Percentiles rank a stretch among this genome's conserved stretches.
Conservation (phyloP, 306 rosid genomes). For the Gynostemma pentaphyllum region DNA sequence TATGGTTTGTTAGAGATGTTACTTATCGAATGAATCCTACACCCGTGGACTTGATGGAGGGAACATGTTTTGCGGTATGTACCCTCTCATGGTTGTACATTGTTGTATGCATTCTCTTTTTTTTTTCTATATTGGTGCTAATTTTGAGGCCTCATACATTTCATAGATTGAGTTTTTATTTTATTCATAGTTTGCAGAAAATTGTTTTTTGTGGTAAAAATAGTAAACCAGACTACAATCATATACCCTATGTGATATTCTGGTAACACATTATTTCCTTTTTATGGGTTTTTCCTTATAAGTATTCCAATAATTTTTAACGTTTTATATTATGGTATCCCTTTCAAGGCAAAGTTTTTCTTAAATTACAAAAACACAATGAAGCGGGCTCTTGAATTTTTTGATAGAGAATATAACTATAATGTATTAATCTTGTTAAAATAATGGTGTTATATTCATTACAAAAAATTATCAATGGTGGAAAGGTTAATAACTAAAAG, state of each 20-base stretch:
- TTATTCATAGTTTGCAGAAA: slow-evolving; percentile 43
- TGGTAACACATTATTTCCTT: slow-evolving; percentile 16
- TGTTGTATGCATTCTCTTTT: too few species aligned
- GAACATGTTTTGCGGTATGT: slow-evolving; percentile 77
- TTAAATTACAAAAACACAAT: not conserved
- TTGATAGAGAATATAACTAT: not conserved
- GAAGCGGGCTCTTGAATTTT: not conserved
- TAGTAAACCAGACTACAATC: slow-evolving; percentile 52
- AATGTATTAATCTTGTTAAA: not conserved
- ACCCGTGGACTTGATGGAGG: slow-evolving; percentile 94
- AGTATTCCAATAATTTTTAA: not conserved
- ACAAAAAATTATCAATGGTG: too few species aligned
- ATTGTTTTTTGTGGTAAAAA: slow-evolving; percentile 72
- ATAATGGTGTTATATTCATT: too few species aligned
- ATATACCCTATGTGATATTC: slow-evolving; percentile 45
- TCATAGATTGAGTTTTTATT: slow-evolving; percentile 1
- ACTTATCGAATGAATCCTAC: slow-evolving; percentile 83
- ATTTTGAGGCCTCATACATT: not conserved
- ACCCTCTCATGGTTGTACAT: too few species aligned
- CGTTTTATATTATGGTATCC: too few species aligned
- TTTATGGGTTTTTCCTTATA: not conserved
- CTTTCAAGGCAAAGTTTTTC: too few species aligned
- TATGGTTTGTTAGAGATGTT: slow-evolving; percentile 97
- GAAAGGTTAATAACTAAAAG: too few species aligned
- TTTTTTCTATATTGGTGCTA: not conserved